phyloP scores from a whole-genome alignment of 1,284 basidiomycete genomes.

The Wolfiporia cocos region DNA sequence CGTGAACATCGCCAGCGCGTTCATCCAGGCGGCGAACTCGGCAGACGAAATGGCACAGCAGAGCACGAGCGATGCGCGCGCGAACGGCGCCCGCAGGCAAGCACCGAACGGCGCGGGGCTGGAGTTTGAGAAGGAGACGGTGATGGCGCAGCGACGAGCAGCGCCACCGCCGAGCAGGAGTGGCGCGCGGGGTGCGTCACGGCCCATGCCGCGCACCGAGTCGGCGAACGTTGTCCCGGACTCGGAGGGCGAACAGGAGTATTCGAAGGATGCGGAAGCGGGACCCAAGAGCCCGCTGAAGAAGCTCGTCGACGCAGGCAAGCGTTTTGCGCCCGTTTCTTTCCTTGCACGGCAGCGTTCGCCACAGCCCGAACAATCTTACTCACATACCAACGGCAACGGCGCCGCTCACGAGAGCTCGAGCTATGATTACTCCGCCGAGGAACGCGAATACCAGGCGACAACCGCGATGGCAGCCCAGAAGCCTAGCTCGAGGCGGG shows the following conservation, averaged over 20 bases:
- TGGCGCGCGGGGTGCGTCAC: constrained; percentile 25
- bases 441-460: constrained; percentile 53
- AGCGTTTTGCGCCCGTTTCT: constrained; percentile 43
- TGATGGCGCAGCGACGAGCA: constrained; percentile 46
- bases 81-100: constrained; percentile 44
- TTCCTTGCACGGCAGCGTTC: constrained; percentile 58
- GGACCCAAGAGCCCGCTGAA: constrained; percentile 64
- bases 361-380: constrained; percentile 36
- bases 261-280: constrained; percentile 14
- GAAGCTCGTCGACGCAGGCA: constrained; percentile 46
- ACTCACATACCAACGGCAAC: constrained; percentile 23
- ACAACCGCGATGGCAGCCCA: constrained; percentile 25
- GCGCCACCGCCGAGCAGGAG: constrained; percentile 42
- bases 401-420: constrained; percentile 36
- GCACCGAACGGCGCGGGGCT: constrained; percentile 66
- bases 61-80: constrained; percentile 60
- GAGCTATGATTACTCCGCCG: constrained; percentile 73
- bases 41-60: constrained; percentile 28
- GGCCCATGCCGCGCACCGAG: constrained; percentile 37
- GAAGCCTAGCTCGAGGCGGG: constrained; percentile 21
- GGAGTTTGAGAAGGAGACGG: constrained; percentile 66
- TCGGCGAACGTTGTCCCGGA: constrained; percentile 53
- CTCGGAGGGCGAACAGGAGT: constrained; percentile 54
- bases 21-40: constrained; percentile 58
- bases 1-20: constrained; percentile 79